Evolutionary conservation across 1,284 basidiomycete genomes (phyloP).

Genomic region (Ustilago curta): DNA sequence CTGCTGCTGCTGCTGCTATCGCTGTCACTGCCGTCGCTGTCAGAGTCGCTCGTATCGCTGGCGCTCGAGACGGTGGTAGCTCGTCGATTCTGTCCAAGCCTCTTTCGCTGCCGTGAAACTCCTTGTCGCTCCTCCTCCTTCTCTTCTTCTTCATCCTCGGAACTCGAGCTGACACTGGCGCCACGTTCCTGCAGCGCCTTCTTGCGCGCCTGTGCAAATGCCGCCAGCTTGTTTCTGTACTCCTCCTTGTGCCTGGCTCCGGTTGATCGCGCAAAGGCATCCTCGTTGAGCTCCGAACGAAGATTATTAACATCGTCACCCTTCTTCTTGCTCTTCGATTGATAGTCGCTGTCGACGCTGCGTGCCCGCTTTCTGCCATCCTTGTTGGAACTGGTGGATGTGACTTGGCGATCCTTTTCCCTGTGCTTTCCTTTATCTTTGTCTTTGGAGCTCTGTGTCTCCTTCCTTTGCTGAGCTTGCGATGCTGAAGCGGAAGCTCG

Average conservation of each 20-base stretch:
- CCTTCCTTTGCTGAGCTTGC: neutral
- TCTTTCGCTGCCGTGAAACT: neutral
- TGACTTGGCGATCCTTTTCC: neutral
- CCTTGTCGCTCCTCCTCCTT: slow-evolving; percentile 4
- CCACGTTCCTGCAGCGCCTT: slow-evolving; percentile 24
- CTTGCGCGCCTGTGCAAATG: slow-evolving; percentile 31
- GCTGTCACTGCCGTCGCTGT: slow-evolving; percentile 12
- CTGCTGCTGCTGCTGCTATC: slow-evolving; percentile 6
- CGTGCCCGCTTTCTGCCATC: neutral
- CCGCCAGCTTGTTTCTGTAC: slow-evolving; percentile 35
- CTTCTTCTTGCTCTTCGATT: slow-evolving; percentile 8
- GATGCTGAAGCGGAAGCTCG: neutral
- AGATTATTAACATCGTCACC: slow-evolving; percentile 44
- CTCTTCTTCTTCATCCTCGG: slow-evolving; percentile 5
- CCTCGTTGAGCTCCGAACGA: slow-evolving; percentile 48
- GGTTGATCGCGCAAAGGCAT: slow-evolving; percentile 48
- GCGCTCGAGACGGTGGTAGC: slow-evolving; percentile 6
- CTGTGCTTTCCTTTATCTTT: neutral
- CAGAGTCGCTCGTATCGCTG: slow-evolving; percentile 5
- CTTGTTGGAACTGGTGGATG: neutral
- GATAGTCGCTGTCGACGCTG: slow-evolving; percentile 4
- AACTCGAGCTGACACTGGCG: slow-evolving; percentile 17
- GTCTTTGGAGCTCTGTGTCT: neutral
- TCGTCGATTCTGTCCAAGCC: neutral
- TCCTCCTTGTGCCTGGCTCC: slow-evolving; percentile 39